phyloP scores from a whole-genome alignment of 2,329 filamentous ascomycete genomes.

The Ceratocystis diversiconidia region DNA sequence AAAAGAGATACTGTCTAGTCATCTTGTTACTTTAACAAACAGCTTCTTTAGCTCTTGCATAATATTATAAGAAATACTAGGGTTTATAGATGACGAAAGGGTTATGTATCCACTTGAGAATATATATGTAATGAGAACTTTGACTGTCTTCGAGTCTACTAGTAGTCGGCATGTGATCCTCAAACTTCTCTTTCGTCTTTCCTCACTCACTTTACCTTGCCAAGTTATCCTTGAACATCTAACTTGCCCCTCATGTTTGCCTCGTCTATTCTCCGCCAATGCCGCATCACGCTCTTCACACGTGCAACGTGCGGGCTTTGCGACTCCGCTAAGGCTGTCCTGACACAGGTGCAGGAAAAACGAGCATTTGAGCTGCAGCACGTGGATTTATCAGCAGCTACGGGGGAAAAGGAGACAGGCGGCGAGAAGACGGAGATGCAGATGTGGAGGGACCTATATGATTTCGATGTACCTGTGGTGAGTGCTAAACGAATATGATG shows the following conservation, averaged over 20 bases:
- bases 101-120: not conserved
- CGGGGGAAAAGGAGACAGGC: too few relatives aligned
- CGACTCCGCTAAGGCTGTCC: constrained; percentile 49
- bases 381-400: constrained; percentile 49
- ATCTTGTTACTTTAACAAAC: too few relatives aligned
- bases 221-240: not conserved
- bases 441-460: constrained; percentile 59
- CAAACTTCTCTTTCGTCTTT: not conserved
- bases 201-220: too few relatives aligned
- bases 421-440: constrained; percentile 32
- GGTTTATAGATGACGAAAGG: not conserved
- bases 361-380: constrained; percentile 56
- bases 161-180: not conserved
- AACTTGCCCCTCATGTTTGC: constrained; percentile 32
- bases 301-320: constrained; percentile 60
- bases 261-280: constrained; percentile 37
- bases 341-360: constrained; percentile 33
- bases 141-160: not conserved
- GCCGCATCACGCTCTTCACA: constrained; percentile 62
- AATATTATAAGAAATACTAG: not conserved
- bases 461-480: constrained; percentile 72
- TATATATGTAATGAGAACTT: not conserved
- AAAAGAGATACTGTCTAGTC: too few relatives aligned
- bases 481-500: constrained; percentile 21
- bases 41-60: not conserved